Evolutionary conservation across 495 filamentous ascomycete species (phyloP).

Genomic region (Aspergillus cristatus): DNA sequence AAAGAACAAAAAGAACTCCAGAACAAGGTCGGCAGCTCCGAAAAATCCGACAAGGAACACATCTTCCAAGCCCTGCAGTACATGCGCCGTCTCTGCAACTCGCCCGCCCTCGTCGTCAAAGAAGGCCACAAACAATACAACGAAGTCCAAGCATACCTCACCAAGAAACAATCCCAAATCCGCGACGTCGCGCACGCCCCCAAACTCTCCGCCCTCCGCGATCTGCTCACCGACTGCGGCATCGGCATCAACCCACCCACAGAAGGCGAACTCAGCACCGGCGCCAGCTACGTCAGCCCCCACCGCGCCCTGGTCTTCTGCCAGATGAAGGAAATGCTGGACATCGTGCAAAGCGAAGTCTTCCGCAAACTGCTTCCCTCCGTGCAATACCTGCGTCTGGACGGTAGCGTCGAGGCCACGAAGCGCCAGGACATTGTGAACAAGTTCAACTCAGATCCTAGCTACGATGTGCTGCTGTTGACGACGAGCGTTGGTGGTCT

Average conservation of each 20-base stretch:
- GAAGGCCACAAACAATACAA: conserved; percentile 86
- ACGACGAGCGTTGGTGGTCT: conserved; percentile 93
- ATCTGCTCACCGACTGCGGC: conserved; percentile 88
- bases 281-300: conserved; percentile 76
- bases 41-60: conserved; percentile 91
- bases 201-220: conserved; percentile 80
- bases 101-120: conserved; percentile 89
- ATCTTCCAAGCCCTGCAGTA: conserved; percentile 99
- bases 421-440: conserved; percentile 95
- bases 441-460: conserved; percentile 94
- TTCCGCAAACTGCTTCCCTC: conserved; percentile 76
- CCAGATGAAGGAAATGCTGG: conserved; percentile 99
- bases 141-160: conserved; percentile 65
- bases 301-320: conserved; percentile 96
- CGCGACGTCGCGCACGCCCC: conserved; percentile 84
- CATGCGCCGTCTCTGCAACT: conserved; percentile 98
- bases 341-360: conserved; percentile 92
- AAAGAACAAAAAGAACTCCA: conserved; percentile 77
- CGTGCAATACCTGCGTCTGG: conserved; percentile 81
- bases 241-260: conserved; percentile 61
- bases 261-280: conserved; percentile 51
- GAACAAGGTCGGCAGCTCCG: conserved; percentile 64
- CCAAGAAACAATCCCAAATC: conserved; percentile 59
- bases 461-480: conserved; percentile 83
- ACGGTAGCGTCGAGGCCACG: conserved; percentile 82